These are phyloP conservation scores for Fragosphaeria purpurea DNA, from an alignment of 2,329 filamentous ascomycete genomes.

Conservation along the genomic window DNA sequence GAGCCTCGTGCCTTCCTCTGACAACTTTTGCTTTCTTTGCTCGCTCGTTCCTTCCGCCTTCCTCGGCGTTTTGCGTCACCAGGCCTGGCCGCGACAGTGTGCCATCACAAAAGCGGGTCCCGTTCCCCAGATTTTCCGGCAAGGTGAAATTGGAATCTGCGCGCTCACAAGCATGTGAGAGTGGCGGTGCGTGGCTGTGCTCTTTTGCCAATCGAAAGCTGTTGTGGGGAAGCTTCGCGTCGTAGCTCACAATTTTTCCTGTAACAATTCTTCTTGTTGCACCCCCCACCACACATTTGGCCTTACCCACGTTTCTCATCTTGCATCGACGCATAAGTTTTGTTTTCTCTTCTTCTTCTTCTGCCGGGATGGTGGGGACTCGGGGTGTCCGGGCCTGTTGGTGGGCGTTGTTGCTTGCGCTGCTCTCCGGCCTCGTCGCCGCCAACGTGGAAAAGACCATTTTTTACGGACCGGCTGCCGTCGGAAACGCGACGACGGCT, in stretches of 20 bases:
- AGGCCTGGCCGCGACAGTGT: no score
- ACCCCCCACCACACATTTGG: background rate
- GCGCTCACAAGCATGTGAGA: constrained; percentile 11
- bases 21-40: no score
- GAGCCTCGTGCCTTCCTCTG: no score
- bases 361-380: no score
- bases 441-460: constrained; percentile 90
- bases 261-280: background rate
- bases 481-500: constrained; percentile 40
- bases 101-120: constrained; percentile 2
- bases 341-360: no score
- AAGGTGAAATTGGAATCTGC: background rate
- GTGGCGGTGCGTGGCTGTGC: constrained; percentile 9
- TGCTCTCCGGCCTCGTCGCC: constrained; percentile 14
- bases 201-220: no score
- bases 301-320: no score
- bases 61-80: no score
- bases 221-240: no score
- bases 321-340: no score
- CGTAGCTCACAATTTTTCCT: no score
- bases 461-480: constrained; percentile 43
- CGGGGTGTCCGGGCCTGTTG: background rate
- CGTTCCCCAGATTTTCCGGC: constrained; percentile 1
- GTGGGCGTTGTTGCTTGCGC: constrained; percentile 4
- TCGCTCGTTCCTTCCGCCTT: no score